Conservation (phyloP, 129 eudicot species). For the Saposhnikovia divaricata region DNA sequence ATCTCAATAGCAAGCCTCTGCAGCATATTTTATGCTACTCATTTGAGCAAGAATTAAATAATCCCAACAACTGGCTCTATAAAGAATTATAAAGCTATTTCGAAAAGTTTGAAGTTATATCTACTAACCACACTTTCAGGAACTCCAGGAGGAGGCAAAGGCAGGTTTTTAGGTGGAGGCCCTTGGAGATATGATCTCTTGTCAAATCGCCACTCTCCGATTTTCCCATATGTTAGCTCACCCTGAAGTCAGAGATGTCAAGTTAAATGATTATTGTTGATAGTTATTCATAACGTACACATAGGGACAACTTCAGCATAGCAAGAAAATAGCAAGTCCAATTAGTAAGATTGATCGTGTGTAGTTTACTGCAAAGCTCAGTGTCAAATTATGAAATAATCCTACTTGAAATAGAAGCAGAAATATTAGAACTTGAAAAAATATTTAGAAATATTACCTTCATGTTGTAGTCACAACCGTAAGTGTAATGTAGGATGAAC, state of each 20-base stretch:
- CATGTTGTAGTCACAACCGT: constrained; percentile 72
- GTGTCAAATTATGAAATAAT: background rate
- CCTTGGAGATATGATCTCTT: constrained; percentile 56
- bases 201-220: constrained; percentile 79
- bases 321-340: background rate
- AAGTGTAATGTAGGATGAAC: constrained; percentile 63
- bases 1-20: background rate
- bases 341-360: background rate
- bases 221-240: constrained; percentile 65
- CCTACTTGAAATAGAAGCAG: too few relatives aligned
- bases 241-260: constrained; percentile 34
- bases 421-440: background rate
- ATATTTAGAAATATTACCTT: constrained; percentile 30
- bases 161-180: constrained; percentile 51
- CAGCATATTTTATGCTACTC: background rate
- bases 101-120: background rate
- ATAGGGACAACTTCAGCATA: background rate
- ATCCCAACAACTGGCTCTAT: background rate
- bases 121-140: constrained; percentile 77
- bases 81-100: background rate
- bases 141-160: constrained; percentile 73
- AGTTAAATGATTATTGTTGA: background rate
- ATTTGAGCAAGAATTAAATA: background rate
- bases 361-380: background rate
- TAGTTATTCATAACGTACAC: background rate